Evolutionary conservation across 495 filamentous ascomycete species (phyloP).

Genomic region (Neurospora sublineolata): DNA sequence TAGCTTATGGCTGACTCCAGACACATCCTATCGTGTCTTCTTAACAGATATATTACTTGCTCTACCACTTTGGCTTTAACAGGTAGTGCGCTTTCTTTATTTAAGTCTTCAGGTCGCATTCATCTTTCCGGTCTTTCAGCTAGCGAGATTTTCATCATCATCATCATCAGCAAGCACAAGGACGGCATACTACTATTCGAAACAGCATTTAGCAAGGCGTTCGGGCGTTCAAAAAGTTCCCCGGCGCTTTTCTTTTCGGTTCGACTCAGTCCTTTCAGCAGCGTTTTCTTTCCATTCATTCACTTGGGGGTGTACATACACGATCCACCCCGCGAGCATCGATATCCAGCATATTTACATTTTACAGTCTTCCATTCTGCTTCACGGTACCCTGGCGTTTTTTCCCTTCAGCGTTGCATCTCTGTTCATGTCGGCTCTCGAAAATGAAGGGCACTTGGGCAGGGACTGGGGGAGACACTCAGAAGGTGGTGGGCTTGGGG

Average conservation of each 20-base stretch:
- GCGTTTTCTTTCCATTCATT: neutral
- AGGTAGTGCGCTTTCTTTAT: neutral
- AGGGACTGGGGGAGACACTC: neutral
- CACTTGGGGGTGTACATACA: neutral
- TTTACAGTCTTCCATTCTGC: neutral
- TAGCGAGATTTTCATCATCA: neutral
- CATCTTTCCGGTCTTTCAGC: neutral
- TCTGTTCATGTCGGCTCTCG: neutral
- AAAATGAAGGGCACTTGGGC: neutral
- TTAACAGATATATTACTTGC: neutral
- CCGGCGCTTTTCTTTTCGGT: neutral
- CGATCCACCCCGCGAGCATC: neutral
- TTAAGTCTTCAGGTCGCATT: neutral
- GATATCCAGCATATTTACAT: neutral
- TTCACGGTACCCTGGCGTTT: neutral
- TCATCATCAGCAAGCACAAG: neutral
- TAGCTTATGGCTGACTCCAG: neutral
- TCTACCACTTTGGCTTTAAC: neutral
- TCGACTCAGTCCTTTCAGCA: neutral
- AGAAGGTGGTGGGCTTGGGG: neutral
- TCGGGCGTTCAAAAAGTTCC: neutral
- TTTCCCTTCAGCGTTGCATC: neutral
- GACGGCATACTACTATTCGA: neutral
- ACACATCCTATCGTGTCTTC: neutral
- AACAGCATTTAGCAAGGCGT: neutral